A percentile compares a stretch with the other conserved stretches of the same genome.
Evolutionary conservation across 2,329 filamentous ascomycete genomes (phyloP).

Genomic region (Botryotinia convoluta): DNA sequence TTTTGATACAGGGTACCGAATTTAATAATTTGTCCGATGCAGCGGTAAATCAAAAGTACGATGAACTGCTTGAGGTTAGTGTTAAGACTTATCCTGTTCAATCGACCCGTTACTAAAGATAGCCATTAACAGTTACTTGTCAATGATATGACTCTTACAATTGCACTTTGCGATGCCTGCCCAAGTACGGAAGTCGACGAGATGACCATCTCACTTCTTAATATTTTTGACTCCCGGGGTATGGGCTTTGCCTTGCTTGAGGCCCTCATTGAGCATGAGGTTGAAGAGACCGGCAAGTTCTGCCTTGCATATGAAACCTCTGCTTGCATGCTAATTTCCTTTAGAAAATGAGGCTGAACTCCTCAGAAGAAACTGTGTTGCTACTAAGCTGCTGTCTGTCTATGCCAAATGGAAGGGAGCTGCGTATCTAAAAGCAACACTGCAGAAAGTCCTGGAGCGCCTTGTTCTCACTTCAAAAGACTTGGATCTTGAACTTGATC

Average conservation of each 20-base stretch:
- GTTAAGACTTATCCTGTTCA: conserved; percentile 18
- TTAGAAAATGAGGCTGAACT: conserved; percentile 66
- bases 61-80: conserved; percentile 58
- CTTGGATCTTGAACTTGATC: conserved; percentile 66
- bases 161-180: conserved; percentile 63
- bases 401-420: conserved; percentile 71
- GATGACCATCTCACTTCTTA: conserved; percentile 63
- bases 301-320: not conserved
- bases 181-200: conserved; percentile 68
- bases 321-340: conserved; percentile 14
- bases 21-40: conserved; percentile 67
- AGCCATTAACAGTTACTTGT: conserved; percentile 51
- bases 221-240: conserved; percentile 67
- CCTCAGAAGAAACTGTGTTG: conserved; percentile 64
- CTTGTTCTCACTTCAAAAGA: conserved; percentile 66
- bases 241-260: conserved; percentile 62
- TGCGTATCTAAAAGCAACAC: conserved; percentile 59
- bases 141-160: conserved; percentile 59
- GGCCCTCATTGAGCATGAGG: conserved; percentile 65
- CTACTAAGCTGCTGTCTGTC: conserved; percentile 70
- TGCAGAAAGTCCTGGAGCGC: conserved; percentile 65
- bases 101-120: conserved; percentile 18
- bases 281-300: conserved; percentile 59
- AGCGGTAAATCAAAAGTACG: conserved; percentile 66
- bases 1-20: conserved; percentile 68